Conservation (phyloP, 768 basidiomycete genomes). For the Mycena floridula region DNA sequence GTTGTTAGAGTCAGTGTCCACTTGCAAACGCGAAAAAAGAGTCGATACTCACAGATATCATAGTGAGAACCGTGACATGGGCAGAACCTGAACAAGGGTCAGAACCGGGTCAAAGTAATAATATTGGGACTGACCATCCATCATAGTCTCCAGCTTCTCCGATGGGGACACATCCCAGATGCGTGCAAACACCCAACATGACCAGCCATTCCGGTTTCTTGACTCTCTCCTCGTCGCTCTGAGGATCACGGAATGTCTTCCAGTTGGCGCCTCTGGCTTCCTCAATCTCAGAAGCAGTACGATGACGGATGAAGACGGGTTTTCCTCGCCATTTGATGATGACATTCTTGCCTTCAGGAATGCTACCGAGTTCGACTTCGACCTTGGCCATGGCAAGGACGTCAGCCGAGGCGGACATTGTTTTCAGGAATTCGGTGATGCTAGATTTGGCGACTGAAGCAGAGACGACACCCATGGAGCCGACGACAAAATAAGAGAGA, state of each 20-base stretch:
- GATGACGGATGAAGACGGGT: conserved; percentile 98
- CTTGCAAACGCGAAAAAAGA: not conserved
- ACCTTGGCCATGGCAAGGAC: conserved; percentile 98
- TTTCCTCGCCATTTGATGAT: conserved; percentile 99
- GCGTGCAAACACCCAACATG: conserved; percentile 92
- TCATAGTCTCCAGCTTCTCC: conserved; percentile 96
- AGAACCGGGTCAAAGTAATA: conserved; percentile 1
- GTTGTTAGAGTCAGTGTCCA: conserved; percentile 4
- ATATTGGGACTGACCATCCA: conserved; percentile 70
- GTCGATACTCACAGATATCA: conserved; percentile 77
- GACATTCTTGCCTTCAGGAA: conserved; percentile 97
- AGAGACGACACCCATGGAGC: conserved; percentile 86
- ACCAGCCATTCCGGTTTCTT: conserved; percentile 97
- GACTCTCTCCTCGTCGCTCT: conserved; percentile 81
- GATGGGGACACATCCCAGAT: conserved; percentile 97
- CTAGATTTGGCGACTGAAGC: conserved; percentile 93
- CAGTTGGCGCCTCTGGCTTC: conserved; percentile 84
- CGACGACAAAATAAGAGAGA: conserved; percentile 86
- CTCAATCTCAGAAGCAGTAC: conserved; percentile 85
- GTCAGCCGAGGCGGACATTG: conserved; percentile 96
- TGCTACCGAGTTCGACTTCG: conserved; percentile 82
- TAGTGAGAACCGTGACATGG: conserved; percentile 99
- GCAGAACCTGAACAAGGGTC: conserved; percentile 67
- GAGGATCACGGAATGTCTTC: conserved; percentile 87
- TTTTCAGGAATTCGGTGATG: conserved; percentile 89